phyloP scores from a whole-genome alignment of 1,284 basidiomycete species.

The Pseudozyma tsukubaensis region DNA sequence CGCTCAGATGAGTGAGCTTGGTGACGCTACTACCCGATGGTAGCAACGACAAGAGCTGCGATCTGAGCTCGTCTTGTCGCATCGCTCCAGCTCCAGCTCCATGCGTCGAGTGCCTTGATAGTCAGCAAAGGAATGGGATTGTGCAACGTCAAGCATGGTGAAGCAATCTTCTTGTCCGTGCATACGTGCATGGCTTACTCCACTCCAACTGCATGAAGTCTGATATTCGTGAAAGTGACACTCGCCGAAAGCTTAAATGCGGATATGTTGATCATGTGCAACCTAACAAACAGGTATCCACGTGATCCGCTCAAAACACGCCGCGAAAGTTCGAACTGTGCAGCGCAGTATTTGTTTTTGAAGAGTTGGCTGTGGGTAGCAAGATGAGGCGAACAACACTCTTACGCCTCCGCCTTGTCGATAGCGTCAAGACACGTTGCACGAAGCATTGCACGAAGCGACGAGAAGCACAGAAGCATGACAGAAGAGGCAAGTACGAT shows the following conservation, averaged over 20 bases:
- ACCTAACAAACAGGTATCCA: neutral
- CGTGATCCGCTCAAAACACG: neutral
- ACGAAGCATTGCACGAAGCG: too few species aligned
- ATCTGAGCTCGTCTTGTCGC: constrained; percentile 14
- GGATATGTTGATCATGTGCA: too few species aligned
- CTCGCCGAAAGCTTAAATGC: too few species aligned
- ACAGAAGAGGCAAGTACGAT: too few species aligned
- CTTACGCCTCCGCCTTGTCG: too few species aligned
- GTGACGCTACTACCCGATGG: constrained; percentile 10
- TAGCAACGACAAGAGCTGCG: constrained; percentile 13
- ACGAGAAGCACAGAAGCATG: too few species aligned
- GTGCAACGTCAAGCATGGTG: neutral
- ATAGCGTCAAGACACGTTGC: too few species aligned
- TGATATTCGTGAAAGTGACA: too few species aligned
- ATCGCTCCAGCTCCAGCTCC: neutral
- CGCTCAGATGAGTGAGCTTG: constrained; percentile 19
- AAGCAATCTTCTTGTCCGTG: too few species aligned
- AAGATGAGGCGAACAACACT: neutral
- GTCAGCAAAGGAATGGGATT: neutral
- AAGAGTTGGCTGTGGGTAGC: neutral
- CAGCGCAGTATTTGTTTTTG: neutral
- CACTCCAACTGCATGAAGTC: too few species aligned
- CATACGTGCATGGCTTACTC: too few species aligned
- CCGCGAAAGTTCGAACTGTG: neutral
- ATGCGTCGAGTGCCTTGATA: neutral